phyloP scores from a whole-genome alignment of 768 basidiomycete genomes.

The Pisolithus microcarpus region DNA sequence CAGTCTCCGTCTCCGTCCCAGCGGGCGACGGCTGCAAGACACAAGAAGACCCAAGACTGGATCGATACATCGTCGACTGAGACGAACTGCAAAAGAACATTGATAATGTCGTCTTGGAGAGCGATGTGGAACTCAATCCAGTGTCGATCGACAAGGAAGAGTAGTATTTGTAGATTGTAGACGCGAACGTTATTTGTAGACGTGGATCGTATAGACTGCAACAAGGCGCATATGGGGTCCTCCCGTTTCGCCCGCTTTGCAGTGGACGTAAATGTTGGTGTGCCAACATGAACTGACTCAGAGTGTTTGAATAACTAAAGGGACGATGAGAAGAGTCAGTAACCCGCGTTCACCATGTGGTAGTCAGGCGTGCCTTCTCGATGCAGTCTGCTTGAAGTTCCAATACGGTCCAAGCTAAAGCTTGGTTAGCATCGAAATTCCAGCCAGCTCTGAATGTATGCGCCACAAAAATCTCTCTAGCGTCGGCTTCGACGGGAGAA shows the following conservation, averaged over 20 bases:
- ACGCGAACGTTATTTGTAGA: slow-evolving; percentile 30
- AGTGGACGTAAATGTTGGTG: slow-evolving; percentile 24
- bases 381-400: slow-evolving; percentile 78
- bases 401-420: slow-evolving; percentile 70
- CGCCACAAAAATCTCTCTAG: slow-evolving; percentile 46
- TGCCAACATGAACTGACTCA: slow-evolving; percentile 44
- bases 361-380: slow-evolving; percentile 41
- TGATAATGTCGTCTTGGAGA: slow-evolving; percentile 51
- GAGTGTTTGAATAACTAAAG: slow-evolving; percentile 56
- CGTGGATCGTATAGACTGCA: slow-evolving; percentile 39
- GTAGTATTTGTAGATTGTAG: slow-evolving; percentile 64
- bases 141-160: slow-evolving; percentile 80
- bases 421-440: slow-evolving; percentile 63
- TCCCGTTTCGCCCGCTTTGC: slow-evolving; percentile 50
- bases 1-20: slow-evolving; percentile 29
- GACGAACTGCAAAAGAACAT: slow-evolving; percentile 52
- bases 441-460: slow-evolving; percentile 66
- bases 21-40: slow-evolving; percentile 64
- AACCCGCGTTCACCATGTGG: not conserved
- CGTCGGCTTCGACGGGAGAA: slow-evolving; percentile 12
- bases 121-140: slow-evolving; percentile 57
- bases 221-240: slow-evolving; percentile 51
- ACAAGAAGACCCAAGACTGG: slow-evolving; percentile 84
- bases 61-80: slow-evolving; percentile 54
- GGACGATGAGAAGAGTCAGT: slow-evolving; percentile 2